Conservation (phyloP, 495 filamentous ascomycete genomes). For the Chaetomium fimeti region DNA sequence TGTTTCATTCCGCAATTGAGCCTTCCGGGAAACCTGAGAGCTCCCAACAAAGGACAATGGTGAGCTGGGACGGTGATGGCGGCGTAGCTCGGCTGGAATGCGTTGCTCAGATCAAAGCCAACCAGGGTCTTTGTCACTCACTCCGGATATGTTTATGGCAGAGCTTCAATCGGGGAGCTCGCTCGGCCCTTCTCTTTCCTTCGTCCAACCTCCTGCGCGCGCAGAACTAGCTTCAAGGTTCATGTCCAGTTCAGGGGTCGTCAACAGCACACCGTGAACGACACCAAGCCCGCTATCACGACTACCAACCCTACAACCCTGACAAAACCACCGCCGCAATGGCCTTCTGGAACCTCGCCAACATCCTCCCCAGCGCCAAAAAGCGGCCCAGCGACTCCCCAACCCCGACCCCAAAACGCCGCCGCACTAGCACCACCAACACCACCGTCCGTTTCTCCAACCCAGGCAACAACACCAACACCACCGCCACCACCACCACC, state of each 20-base stretch:
- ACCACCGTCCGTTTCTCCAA: too few species aligned
- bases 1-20: not conserved
- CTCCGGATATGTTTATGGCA: constrained; percentile 8
- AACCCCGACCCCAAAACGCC: not conserved
- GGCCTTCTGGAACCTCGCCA: constrained; percentile 3
- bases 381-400: not conserved
- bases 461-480: not conserved
- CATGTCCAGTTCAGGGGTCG: not conserved
- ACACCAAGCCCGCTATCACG: not conserved
- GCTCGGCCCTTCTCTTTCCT: not conserved
- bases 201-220: not conserved
- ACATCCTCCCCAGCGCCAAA: not conserved
- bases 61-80: not conserved
- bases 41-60: constrained; percentile 1
- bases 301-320: not conserved
- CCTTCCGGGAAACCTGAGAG: not conserved
- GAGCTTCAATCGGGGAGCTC: not conserved
- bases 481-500: not conserved
- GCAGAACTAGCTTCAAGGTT: not conserved
- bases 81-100: constrained; percentile 3
- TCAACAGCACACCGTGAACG: not conserved
- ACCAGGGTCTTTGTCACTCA: constrained; percentile 10
- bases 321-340: not conserved
- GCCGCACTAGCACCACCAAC: not conserved
- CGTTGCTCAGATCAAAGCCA: not conserved